Conservation (phyloP, 495 filamentous ascomycete species). For the Podospora appendiculata region DNA sequence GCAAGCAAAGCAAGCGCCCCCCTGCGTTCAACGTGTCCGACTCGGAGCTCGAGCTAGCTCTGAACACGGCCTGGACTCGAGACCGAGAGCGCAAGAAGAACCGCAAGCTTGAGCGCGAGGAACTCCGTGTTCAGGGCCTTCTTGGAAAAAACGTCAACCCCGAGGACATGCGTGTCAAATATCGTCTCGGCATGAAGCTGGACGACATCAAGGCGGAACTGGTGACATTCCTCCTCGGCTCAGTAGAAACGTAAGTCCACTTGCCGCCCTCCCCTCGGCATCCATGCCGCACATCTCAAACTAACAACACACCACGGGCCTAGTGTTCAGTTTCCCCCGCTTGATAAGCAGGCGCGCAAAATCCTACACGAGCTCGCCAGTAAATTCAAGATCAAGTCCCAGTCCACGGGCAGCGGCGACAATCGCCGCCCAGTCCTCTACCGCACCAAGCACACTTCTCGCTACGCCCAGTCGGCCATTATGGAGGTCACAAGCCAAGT, state of each 20-base stretch:
- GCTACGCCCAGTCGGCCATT: conserved; percentile 40
- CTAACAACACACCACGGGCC: background rate
- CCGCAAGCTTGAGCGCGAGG: conserved; percentile 71
- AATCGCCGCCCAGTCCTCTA: conserved; percentile 69
- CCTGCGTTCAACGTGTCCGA: conserved; percentile 56
- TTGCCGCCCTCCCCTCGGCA: background rate
- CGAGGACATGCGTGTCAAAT: conserved; percentile 62
- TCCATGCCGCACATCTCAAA: too few relatives aligned
- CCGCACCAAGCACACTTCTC: conserved; percentile 57
- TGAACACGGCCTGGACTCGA: conserved; percentile 59
- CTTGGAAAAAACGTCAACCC: conserved; percentile 59
- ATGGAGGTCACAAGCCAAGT: conserved; percentile 26
- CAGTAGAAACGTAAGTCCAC: conserved; percentile 51
- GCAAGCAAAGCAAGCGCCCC: conserved; percentile 41
- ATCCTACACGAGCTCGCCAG: conserved; percentile 67
- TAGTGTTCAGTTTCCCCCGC: conserved; percentile 75
- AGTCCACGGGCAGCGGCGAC: conserved; percentile 69
- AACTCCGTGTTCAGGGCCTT: conserved; percentile 68
- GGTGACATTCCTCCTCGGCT: conserved; percentile 56
- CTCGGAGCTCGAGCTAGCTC: conserved; percentile 57
- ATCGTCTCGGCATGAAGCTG: conserved; percentile 61
- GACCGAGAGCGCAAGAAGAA: conserved; percentile 77
- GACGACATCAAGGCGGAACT: conserved; percentile 68
- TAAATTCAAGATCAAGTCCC: conserved; percentile 67
- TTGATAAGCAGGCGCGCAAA: conserved; percentile 70